Base-by-base conservation (phyloP, 2,329 filamentous ascomycete genomes). In the Geosmithia putterillii region DNA sequence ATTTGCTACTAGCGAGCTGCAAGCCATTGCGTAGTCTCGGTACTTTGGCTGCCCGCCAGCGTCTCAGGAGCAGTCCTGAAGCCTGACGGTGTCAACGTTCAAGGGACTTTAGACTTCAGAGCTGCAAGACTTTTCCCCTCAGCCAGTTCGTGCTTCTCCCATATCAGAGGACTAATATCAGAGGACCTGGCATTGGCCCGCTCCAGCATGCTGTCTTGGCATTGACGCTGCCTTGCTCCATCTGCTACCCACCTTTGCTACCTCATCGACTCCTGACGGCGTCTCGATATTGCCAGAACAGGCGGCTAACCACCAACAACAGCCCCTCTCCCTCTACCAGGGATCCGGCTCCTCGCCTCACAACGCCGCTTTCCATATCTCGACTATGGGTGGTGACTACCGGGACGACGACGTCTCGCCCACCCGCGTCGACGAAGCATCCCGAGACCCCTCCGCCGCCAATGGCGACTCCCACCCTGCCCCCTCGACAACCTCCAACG, bases 401-500 rank as follows among this genome's bases (percentile, higher is more conserved):
- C 4, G 6, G 10, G 28, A 32, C 28, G 28, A 32, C 28, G 28
- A 32, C 28, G 28, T 32, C 28, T 32, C 28, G 10, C 28, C 28
- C 10, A 32, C 28, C 10, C 28, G 28, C 10, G 28, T 32, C 10
- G 28, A 32, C 28, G 10, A 32, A 32, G 28, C 28, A 14, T 14
- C 28, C 28, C 10, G 15, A 14, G 10, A 32, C 10, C 10, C 15
- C 10, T 14, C 28, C 10, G 28, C 10, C 28, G 10, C 10, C 10
- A 14, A 32, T 32, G 10, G 10, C 28, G 15, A 32, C 28, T 7
- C 28, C 28, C 28, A 6, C 28, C 15, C 28, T 32, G 15, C 28
- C 28, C 15, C 28, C 10, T 12, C 28, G 15, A 36, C 42, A 46
- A 37, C 44, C 40, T 32, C 36, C 40, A 34, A 42, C 15, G 36